Evolutionary conservation across 352 stramenopile genomes (phyloP).

Genomic region (Phytophthora fragariae): DNA sequence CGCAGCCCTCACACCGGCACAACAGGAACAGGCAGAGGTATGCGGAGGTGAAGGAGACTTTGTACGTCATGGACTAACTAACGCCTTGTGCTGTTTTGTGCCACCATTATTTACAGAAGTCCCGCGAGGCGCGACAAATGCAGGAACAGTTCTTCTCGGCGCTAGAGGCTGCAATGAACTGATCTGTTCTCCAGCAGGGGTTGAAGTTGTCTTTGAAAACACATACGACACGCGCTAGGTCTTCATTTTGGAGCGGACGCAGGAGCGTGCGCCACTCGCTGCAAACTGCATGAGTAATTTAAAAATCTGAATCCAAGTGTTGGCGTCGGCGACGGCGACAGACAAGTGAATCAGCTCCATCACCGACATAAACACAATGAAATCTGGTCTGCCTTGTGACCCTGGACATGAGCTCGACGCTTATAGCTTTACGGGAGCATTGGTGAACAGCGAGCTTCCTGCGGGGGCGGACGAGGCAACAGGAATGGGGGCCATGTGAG

Average conservation of each 20-base stretch:
- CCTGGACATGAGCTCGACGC: neutral
- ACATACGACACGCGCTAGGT: neutral
- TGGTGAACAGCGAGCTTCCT: conserved; percentile 40
- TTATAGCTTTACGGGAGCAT: conserved; percentile 57
- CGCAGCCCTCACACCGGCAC: conserved; percentile 28
- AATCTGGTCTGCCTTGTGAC: conserved; percentile 10
- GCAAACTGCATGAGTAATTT: conserved; percentile 39
- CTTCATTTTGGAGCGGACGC: neutral
- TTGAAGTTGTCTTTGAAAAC: neutral
- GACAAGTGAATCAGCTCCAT: conserved; percentile 12
- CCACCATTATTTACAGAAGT: conserved; percentile 40
- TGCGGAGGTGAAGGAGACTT: neutral
- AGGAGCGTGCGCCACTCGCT: neutral
- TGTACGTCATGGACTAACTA: neutral
- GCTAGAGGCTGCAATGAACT: conserved; percentile 59
- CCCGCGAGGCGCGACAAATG: conserved; percentile 56
- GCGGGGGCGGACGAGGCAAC: conserved; percentile 28
- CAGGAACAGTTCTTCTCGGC: conserved; percentile 75
- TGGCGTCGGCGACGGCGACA: neutral
- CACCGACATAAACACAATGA: neutral
- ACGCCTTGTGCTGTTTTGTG: conserved; percentile 8
- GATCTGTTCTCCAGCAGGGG: neutral
- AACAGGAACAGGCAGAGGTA: conserved; percentile 56
- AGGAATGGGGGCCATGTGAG: conserved; percentile 9
- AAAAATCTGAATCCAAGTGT: conserved; percentile 34